Conservation (phyloP, 257 asterid genomes). For the Vinca minor region DNA sequence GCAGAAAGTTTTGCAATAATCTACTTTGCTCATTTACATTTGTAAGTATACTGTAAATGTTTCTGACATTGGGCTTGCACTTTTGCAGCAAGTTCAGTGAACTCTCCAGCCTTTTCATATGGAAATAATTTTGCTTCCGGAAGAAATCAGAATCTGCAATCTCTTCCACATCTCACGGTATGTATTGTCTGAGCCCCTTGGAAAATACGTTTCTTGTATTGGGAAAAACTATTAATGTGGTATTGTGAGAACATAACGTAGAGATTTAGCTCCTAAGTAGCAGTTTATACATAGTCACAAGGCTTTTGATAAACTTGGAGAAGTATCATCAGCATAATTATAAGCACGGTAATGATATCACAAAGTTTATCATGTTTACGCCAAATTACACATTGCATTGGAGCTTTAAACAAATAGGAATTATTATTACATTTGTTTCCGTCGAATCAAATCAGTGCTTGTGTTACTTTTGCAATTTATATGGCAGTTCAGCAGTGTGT, state of each 20-base stretch:
- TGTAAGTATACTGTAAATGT: background rate
- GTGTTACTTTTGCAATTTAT: background rate
- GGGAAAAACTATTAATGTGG: background rate
- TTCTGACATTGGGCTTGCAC: background rate
- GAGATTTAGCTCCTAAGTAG: background rate
- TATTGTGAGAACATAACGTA: background rate
- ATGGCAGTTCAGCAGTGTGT: background rate
- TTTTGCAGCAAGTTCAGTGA: slow-evolving; percentile 25
- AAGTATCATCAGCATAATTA: background rate
- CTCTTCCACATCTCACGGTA: slow-evolving; percentile 28
- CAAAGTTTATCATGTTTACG: background rate
- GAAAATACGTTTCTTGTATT: background rate
- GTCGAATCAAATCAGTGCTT: background rate
- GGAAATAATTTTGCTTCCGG: slow-evolving; percentile 22
- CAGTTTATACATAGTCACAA: background rate
- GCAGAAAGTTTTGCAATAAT: background rate
- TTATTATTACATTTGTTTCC: too few relatives aligned
- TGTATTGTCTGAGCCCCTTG: slow-evolving; percentile 4
- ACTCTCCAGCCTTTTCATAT: slow-evolving; percentile 25
- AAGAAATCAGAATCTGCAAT: slow-evolving; percentile 21
- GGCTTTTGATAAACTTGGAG: background rate
- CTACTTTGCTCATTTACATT: background rate
- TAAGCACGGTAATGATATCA: too few relatives aligned
- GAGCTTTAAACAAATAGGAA: background rate
- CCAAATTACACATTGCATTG: background rate